Base-by-base conservation (phyloP, 176 grass and related monocot species). In the Raddia distichophylla region DNA sequence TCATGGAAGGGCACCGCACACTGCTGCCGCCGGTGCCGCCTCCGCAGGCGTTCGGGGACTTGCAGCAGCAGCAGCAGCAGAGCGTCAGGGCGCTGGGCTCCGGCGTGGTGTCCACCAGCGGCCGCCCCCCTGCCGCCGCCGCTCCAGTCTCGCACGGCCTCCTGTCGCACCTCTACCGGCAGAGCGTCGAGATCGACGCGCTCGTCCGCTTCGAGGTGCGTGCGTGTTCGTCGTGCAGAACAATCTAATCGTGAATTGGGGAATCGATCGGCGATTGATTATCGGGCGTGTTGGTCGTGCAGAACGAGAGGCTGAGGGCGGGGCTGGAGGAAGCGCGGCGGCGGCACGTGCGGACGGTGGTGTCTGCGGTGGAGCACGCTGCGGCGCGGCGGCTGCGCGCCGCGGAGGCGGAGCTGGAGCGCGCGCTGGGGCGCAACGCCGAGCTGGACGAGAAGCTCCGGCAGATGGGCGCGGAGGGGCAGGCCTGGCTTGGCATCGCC, bases 371-470 rank as follows among this genome's bases (percentile, higher is more conserved):
- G 54, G 85, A 87, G 40, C 65, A 64, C 20, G 70, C 77, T 3
- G 71, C 74, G 0, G 65, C 77, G 47, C 67, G 60, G 20, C 82
- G 83, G 2, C 19, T 96, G n/a, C 74, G 61, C 15, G 90, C 56
- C 65, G 85, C 80, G 18, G 93, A 96, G 35, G 72, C 66, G 10
- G 85, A 84, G n/a, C 55, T 93, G 16, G 82, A 67, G 18, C 65
- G 17, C 45, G 88, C 86, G 4, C 22, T 64, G 33, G 19, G 13
- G 6, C 82, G 82, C 42, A 90, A 86, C 57, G 80, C 71, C 13
- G 93, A 92, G 61, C 71, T 96, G 17, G 90, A 90, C 51, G 90
- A 82, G 64, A 82, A 78, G 67, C 48, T 93, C 54, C 71, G 86
- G 56, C 93, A 88, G 65, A 27, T 86, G 22, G 45, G 48, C 16